Conservation (phyloP, 495 filamentous ascomycete genomes). For the Endocarpon pusillum region DNA sequence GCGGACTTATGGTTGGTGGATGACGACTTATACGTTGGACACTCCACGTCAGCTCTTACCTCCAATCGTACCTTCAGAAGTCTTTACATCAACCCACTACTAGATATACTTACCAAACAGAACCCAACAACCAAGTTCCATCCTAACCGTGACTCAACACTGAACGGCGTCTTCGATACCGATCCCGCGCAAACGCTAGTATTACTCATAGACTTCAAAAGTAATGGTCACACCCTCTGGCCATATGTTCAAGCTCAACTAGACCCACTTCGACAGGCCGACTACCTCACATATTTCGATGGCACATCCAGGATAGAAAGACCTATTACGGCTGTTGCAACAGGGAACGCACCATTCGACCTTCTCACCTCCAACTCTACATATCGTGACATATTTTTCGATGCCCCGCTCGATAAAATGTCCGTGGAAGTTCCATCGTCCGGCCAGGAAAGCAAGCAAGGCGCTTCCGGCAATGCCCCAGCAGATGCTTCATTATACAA, state of each 20-base stretch:
- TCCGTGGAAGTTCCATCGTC: constrained; percentile 3
- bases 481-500: constrained; percentile 14
- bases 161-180: constrained; percentile 24
- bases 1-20: constrained; percentile 79
- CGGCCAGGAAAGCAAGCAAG: constrained; percentile 9
- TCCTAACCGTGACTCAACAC: neutral
- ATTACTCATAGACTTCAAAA: constrained; percentile 31
- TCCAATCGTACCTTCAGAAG: constrained; percentile 32
- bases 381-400: constrained; percentile 34
- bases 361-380: constrained; percentile 19
- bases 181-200: constrained; percentile 19
- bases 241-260: constrained; percentile 23
- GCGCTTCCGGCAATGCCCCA: constrained; percentile 17
- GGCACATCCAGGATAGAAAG: constrained; percentile 19
- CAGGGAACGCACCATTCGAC: constrained; percentile 30
- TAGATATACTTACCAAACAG: constrained; percentile 32
- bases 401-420: constrained; percentile 23
- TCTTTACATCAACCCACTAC: constrained; percentile 40
- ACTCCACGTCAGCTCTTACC: constrained; percentile 31
- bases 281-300: constrained; percentile 24
- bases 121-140: constrained; percentile 13
- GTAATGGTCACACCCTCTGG: constrained; percentile 19
- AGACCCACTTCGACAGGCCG: constrained; percentile 19
- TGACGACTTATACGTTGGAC: constrained; percentile 46
- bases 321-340: constrained; percentile 28